A percentile compares a stretch with the other conserved stretches of the same genome.
Conservation (phyloP, 169 alveolate species). For the Plasmodium knowlesi region DNA sequence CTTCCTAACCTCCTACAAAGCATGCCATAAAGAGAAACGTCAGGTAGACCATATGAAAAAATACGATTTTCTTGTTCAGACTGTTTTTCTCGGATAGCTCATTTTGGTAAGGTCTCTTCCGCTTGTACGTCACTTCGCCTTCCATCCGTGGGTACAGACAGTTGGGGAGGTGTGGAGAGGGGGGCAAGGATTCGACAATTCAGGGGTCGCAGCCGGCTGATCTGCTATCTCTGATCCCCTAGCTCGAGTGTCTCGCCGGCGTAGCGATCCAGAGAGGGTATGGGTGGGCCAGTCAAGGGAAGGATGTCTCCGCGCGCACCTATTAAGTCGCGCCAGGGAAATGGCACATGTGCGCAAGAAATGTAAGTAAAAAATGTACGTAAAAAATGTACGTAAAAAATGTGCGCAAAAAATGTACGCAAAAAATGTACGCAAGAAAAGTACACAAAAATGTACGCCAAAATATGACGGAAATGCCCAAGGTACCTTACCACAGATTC, state of each 20-base stretch:
- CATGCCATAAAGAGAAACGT: conserved; percentile 44
- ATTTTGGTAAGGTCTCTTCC: conserved; percentile 18
- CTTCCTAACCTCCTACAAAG: conserved; percentile 56
- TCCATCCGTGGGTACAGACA: conserved; percentile 23
- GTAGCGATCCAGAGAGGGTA: neutral
- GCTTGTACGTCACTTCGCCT: conserved; percentile 24
- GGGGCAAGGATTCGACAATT: neutral
- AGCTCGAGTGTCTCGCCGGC: neutral
- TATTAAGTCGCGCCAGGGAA: neutral
- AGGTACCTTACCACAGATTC: neutral
- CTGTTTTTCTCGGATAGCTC: conserved; percentile 20
- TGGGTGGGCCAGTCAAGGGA: neutral
- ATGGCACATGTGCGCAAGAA: neutral
- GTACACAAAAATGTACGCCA: neutral
- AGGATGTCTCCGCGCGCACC: neutral
- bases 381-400: neutral
- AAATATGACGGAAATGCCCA: neutral
- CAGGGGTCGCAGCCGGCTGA: neutral
- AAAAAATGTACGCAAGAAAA: too few relatives aligned
- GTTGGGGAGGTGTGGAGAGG: neutral
- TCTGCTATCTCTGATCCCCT: neutral
- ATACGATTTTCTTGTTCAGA: conserved; percentile 26
- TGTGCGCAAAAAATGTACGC: neutral
- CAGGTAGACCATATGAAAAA: conserved; percentile 51
- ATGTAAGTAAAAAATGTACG: neutral